Evolutionary conservation across 2,329 filamentous ascomycete genomes (phyloP).

Genomic region (Pyrenochaeta sp.): DNA sequence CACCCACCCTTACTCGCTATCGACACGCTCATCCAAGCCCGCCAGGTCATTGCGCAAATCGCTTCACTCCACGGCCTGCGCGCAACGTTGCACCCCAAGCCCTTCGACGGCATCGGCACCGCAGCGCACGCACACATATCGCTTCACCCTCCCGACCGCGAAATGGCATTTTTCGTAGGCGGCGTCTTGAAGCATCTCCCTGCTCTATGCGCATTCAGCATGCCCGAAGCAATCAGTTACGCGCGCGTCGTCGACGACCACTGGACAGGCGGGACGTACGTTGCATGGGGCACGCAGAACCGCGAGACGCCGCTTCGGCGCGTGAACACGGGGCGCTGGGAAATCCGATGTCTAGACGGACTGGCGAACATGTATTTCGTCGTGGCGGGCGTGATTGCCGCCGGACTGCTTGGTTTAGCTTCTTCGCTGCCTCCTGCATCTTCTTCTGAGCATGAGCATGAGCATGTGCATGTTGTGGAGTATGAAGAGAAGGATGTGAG

Average conservation of each 20-base stretch:
- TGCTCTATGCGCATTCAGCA: constrained; percentile 73
- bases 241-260: constrained; percentile 71
- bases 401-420: constrained; percentile 65
- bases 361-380: constrained; percentile 81
- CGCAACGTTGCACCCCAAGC: constrained; percentile 78
- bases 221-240: constrained; percentile 73
- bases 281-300: constrained; percentile 84
- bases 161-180: constrained; percentile 72
- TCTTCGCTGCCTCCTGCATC: constrained; percentile 13
- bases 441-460: too few relatives aligned
- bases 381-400: constrained; percentile 67
- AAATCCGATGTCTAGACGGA: constrained; percentile 80
- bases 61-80: constrained; percentile 69
- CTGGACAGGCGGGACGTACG: constrained; percentile 76
- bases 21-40: constrained; percentile 74
- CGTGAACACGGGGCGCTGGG: constrained; percentile 74
- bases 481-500: constrained; percentile 65
- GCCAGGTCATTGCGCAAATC: constrained; percentile 72
- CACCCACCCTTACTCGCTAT: constrained; percentile 71
- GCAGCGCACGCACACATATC: constrained; percentile 77
- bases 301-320: constrained; percentile 77
- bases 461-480: not conserved
- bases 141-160: constrained; percentile 62
- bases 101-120: constrained; percentile 68
- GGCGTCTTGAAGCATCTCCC: constrained; percentile 73